Conservation (phyloP, 2,329 filamentous ascomycete species). For the Scedosporium aurantiacum region DNA sequence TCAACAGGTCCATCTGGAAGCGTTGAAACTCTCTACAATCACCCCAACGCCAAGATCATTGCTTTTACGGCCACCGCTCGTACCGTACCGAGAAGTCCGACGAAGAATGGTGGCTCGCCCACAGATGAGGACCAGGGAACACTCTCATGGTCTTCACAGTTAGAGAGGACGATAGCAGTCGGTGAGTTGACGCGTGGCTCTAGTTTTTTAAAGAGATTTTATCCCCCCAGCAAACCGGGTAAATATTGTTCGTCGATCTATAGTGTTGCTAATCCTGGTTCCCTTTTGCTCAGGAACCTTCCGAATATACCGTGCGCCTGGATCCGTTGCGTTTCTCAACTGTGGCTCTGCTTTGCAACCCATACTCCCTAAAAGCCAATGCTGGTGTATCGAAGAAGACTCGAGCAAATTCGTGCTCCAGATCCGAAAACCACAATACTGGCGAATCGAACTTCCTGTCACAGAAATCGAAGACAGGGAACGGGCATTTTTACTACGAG, state of each 20-base stretch:
- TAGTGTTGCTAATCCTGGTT: background rate
- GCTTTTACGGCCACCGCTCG: constrained; percentile 34
- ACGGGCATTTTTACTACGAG: constrained; percentile 56
- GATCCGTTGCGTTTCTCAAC: constrained; percentile 78
- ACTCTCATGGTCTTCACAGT: constrained; percentile 61
- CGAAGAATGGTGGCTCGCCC: constrained; percentile 18
- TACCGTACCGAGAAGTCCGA: constrained; percentile 16
- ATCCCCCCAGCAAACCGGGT: background rate
- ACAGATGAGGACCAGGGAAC: constrained; percentile 35
- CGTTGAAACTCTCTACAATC: constrained; percentile 64
- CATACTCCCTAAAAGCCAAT: constrained; percentile 81
- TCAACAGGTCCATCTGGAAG: constrained; percentile 17
- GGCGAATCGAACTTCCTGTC: constrained; percentile 76
- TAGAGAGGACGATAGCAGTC: constrained; percentile 71
- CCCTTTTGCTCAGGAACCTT: constrained; percentile 46
- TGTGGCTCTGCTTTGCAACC: constrained; percentile 76
- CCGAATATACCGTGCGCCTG: constrained; percentile 75
- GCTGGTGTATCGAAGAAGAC: constrained; percentile 81
- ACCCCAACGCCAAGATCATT: constrained; percentile 60
- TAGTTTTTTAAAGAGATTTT: background rate
- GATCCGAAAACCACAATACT: constrained; percentile 73
- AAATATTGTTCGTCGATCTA: constrained; percentile 5
- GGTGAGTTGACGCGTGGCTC: constrained; percentile 35
- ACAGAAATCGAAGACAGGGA: constrained; percentile 34
- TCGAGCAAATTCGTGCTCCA: constrained; percentile 77